phyloP scores from a whole-genome alignment of 177 flowering plant species.

The Vitis hybrid region DNA sequence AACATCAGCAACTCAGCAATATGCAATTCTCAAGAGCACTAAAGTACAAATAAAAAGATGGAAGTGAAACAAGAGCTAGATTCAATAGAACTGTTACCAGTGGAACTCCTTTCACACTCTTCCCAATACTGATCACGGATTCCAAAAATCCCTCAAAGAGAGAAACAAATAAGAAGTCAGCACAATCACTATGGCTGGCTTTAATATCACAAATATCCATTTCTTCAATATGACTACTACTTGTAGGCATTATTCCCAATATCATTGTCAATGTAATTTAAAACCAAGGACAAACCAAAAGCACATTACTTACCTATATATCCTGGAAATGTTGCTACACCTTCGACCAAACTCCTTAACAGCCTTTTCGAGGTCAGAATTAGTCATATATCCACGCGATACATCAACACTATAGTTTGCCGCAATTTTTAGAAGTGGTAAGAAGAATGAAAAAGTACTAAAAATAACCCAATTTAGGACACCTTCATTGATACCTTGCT shows the following conservation, averaged over 20 bases:
- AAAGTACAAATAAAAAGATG: neutral
- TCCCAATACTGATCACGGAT: constrained; percentile 68
- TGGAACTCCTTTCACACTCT: constrained; percentile 74
- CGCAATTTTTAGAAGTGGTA: neutral
- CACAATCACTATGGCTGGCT: constrained; percentile 5
- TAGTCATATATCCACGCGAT: constrained; percentile 73
- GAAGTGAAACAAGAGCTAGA: neutral
- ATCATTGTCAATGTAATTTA: neutral
- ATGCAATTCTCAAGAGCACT: neutral
- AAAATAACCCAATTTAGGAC: neutral
- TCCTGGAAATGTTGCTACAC: constrained; percentile 70
- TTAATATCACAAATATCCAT: too few species aligned
- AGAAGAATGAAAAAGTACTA: neutral
- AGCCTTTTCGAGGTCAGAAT: constrained; percentile 68
- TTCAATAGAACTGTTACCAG: constrained; percentile 50
- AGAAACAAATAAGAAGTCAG: constrained; percentile 45
- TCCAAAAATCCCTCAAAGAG: constrained; percentile 57
- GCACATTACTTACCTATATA: constrained; percentile 64
- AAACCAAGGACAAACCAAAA: neutral
- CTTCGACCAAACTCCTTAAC: constrained; percentile 55
- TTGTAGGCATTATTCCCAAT: too few species aligned
- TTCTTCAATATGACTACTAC: too few species aligned
- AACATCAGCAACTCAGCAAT: constrained; percentile 5
- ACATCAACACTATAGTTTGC: constrained; percentile 32
- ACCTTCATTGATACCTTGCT: constrained; percentile 23